phyloP scores from a whole-genome alignment of 179 eudicot genomes.

The Pouteria campechiana region DNA sequence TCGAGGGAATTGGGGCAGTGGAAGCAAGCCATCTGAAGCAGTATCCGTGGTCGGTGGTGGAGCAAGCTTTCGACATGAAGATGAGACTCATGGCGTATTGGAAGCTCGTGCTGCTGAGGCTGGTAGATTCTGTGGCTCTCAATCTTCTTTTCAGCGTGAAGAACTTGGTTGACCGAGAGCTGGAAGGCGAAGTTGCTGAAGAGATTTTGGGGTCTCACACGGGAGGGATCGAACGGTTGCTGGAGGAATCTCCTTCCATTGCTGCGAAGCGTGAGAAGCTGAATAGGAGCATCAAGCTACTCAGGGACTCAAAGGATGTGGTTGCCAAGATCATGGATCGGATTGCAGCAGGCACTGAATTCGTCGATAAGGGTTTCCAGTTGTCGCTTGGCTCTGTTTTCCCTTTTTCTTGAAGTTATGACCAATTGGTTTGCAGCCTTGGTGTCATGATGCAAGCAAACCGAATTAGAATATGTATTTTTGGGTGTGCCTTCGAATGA shows the following conservation, averaged over 20 bases:
- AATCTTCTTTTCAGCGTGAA: conserved; percentile 11
- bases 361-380: no score
- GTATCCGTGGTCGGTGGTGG: neutral
- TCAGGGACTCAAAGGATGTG: conserved; percentile 28
- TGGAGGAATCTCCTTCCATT: conserved; percentile 28
- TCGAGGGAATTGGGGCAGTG: conserved; percentile 3
- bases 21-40: conserved; percentile 6
- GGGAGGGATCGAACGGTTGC: conserved; percentile 27
- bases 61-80: conserved; percentile 17
- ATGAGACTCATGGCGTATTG: conserved; percentile 23
- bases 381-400: no score
- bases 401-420: no score
- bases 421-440: no score
- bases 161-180: conserved; percentile 20
- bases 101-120: conserved; percentile 26
- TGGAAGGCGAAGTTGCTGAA: conserved; percentile 16
- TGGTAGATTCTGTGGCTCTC: conserved; percentile 19
- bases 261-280: conserved; percentile 24
- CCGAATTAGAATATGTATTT: no score
- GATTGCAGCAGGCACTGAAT: no score
- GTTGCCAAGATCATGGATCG: conserved; percentile 19
- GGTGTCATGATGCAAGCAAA: no score
- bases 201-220: conserved; percentile 14
- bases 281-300: conserved; percentile 27
- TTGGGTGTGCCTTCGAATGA: no score